Base-by-base conservation (phyloP, 306 rosid species). In the Datisca glomerata region DNA sequence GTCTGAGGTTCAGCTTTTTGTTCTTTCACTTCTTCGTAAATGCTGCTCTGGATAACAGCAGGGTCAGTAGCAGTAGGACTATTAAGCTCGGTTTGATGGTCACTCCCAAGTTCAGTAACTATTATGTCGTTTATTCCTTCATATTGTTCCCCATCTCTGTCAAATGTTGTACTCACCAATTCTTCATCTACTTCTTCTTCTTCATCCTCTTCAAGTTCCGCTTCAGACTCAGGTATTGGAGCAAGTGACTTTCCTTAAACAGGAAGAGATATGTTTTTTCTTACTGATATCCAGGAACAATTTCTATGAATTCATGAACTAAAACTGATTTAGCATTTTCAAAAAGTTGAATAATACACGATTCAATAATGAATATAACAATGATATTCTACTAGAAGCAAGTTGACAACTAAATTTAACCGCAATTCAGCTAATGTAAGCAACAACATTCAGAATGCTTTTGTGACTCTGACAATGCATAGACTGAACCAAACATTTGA, bases 241-340 rank as follows among this genome's bases (percentile, higher is more conserved):
- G 94, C 91, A 64, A 87, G 94, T 51, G 94, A 74, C 97, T 87
- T 81, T 71, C 93, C 93, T 87, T 85, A 41, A 79, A 67, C 94
- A 79, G 63, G 53, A n/a, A n/a, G n/a, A n/a, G n/a, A n/a, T n/a
- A n/a, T n/a, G n/a, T n/a, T n/a, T n/a, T n/a, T n/a, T n/a, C n/a
- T n/a, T n/a, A n/a, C n/a, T n/a, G n/a, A n/a, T n/a, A n/a, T n/a
- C n/a, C n/a, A n/a, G n/a, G n/a, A n/a, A n/a, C n/a, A n/a, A n/a
- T n/a, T n/a, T n/a, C n/a, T n/a, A n/a, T n/a, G n/a, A n/a, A n/a
- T n/a, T n/a, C n/a, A n/a, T n/a, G n/a, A n/a, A n/a, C n/a, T n/a
- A n/a, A n/a, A n/a, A n/a, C n/a, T n/a, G n/a, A n/a, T n/a, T n/a
- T n/a, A n/a, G n/a, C n/a, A n/a, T n/a, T n/a, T n/a, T n/a, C n/a